phyloP scores from a whole-genome alignment of 805 yeast genomes.

The Ogataea minuta region DNA sequence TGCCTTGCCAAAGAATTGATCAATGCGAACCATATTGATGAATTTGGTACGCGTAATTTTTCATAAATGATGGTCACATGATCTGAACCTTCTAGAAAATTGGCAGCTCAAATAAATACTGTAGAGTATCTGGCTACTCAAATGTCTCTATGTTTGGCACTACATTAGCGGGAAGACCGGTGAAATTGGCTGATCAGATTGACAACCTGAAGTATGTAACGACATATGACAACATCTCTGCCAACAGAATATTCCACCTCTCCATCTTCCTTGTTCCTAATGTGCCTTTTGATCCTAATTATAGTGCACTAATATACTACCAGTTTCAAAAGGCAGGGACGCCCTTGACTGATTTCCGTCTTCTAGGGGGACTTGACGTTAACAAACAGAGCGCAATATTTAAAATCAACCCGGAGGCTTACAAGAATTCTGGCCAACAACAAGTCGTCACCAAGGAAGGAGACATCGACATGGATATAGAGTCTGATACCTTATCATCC shows the following conservation, averaged over 20 bases:
- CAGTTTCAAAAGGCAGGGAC: slow-evolving; percentile 62
- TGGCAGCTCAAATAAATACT: slow-evolving; percentile 2
- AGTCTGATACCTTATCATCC: slow-evolving; percentile 27
- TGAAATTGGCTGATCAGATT: slow-evolving; percentile 58
- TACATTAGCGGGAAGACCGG: slow-evolving; percentile 35
- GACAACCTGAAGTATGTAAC: slow-evolving; percentile 67
- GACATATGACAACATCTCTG: slow-evolving; percentile 58
- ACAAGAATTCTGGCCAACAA: slow-evolving; percentile 29
- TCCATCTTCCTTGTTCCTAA: slow-evolving; percentile 86
- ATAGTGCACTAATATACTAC: slow-evolving; percentile 83
- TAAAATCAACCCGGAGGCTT: slow-evolving; percentile 52
- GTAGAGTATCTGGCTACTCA: not conserved
- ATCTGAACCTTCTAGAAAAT: slow-evolving; percentile 15
- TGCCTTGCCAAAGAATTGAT: slow-evolving; percentile 32
- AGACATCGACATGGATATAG: slow-evolving; percentile 58
- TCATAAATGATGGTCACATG: slow-evolving; percentile 5
- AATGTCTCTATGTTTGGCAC: slow-evolving; percentile 33
- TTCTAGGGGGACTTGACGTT: slow-evolving; percentile 61
- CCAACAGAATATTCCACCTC: slow-evolving; percentile 60
- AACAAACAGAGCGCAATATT: slow-evolving; percentile 90
- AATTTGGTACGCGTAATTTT: slow-evolving; percentile 7
- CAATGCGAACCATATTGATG: slow-evolving; percentile 27
- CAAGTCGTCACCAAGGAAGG: slow-evolving; percentile 21
- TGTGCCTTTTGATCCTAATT: slow-evolving; percentile 63
- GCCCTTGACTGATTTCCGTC: slow-evolving; percentile 48